phyloP scores from a whole-genome alignment of 805 yeast species.

The Lachancea quebecensis region DNA sequence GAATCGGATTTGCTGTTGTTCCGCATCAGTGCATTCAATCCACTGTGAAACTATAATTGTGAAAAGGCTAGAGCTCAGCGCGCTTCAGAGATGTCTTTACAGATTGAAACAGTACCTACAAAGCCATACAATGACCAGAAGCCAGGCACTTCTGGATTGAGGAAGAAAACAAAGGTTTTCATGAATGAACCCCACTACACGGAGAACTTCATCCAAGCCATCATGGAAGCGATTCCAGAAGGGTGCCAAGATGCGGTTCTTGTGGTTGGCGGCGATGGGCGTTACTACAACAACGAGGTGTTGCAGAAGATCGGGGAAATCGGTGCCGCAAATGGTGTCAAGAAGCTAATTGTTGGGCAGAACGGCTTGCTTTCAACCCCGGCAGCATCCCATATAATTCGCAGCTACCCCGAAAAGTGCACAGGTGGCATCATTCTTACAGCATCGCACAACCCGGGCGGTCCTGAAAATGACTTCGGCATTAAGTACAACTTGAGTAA shows the following conservation, averaged over 20 bases:
- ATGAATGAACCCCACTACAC: conserved; percentile 67
- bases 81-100: conserved; percentile 17
- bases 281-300: conserved; percentile 79
- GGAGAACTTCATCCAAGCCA: conserved; percentile 88
- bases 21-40: not conserved
- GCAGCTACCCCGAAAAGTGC: conserved; percentile 51
- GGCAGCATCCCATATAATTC: conserved; percentile 89
- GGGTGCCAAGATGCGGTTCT: conserved; percentile 67
- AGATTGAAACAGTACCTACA: conserved; percentile 43
- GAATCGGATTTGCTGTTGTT: not conserved
- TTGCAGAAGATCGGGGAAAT: conserved; percentile 76
- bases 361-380: conserved; percentile 89
- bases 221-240: conserved; percentile 82
- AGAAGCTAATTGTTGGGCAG: conserved; percentile 79
- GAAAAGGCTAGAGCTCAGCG: too few relatives aligned
- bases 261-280: conserved; percentile 96
- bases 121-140: conserved; percentile 83
- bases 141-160: conserved; percentile 95
- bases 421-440: conserved; percentile 96
- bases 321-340: conserved; percentile 87
- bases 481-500: conserved; percentile 91
- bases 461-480: conserved; percentile 86
- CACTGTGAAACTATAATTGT: not conserved
- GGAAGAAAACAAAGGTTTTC: conserved; percentile 85
- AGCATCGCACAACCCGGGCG: conserved; percentile 98